phyloP scores from a whole-genome alignment of 192 early-diverging fungal species.

The Entomortierella beljakovae region DNA sequence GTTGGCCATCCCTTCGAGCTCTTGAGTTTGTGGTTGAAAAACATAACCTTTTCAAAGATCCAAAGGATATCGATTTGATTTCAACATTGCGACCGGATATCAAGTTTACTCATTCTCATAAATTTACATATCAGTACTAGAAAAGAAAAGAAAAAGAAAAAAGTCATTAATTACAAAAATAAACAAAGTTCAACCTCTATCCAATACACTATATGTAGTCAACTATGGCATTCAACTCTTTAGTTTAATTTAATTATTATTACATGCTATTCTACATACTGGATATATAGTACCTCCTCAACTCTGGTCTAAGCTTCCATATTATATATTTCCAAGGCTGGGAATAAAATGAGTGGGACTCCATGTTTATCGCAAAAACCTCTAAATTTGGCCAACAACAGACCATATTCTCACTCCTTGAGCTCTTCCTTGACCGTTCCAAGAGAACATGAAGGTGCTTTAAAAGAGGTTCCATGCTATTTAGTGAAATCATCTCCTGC shows the following conservation, averaged over 20 bases:
- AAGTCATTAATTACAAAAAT: no score
- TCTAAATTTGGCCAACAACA: slow-evolving; percentile 9
- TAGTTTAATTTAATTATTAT: no score
- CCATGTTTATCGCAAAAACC: slow-evolving; percentile 2
- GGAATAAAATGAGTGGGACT: neutral
- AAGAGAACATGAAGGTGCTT: neutral
- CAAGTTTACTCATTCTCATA: no score
- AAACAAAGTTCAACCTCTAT: no score
- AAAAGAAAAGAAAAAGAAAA: no score
- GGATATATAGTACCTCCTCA: neutral
- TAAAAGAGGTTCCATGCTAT: neutral
- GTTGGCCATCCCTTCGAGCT: neutral
- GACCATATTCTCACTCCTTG: neutral
- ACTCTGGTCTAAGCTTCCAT: neutral
- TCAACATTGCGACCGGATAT: slow-evolving; percentile 1
- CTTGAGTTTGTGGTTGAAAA: neutral
- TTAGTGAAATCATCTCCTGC: slow-evolving; percentile 3
- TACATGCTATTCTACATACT: no score
- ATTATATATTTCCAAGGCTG: neutral
- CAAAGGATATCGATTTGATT: neutral
- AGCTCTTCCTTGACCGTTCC: neutral
- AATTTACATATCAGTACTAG: no score
- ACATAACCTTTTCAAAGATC: neutral
- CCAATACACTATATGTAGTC: no score
- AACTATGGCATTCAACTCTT: no score